Conservation (phyloP, 495 filamentous ascomycete genomes). For the Haplographium delicatum region DNA sequence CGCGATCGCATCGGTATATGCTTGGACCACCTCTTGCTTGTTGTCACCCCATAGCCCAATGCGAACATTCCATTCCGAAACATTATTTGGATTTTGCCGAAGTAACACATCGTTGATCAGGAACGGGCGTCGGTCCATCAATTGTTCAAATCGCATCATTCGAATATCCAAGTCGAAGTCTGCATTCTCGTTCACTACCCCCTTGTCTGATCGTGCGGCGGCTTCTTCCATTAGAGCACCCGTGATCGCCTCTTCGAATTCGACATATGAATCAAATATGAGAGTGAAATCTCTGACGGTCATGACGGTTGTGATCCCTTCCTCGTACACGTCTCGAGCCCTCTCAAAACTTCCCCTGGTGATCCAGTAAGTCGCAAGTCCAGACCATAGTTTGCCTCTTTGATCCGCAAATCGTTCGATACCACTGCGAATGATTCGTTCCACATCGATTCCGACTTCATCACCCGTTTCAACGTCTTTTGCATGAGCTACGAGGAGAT, state of each 20-base stretch:
- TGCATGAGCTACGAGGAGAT: conserved; percentile 87
- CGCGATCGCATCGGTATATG: conserved; percentile 90
- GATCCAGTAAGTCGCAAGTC: conserved; percentile 95
- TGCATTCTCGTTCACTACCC: conserved; percentile 72
- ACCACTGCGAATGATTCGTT: conserved; percentile 88
- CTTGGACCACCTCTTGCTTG: conserved; percentile 83
- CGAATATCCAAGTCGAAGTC: conserved; percentile 96
- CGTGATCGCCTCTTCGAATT: conserved; percentile 97
- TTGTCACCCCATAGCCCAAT: conserved; percentile 95
- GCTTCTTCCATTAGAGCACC: conserved; percentile 85
- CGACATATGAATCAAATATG: conserved; percentile 92
- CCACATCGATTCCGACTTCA: conserved; percentile 80
- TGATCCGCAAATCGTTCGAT: conserved; percentile 93
- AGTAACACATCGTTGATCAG: conserved; percentile 94
- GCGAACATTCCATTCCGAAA: conserved; percentile 94
- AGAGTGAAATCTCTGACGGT: conserved; percentile 98
- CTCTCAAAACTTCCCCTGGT: conserved; percentile 84
- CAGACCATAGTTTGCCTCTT: conserved; percentile 93
- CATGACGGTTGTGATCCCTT: conserved; percentile 97
- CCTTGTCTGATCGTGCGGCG: conserved; percentile 74
- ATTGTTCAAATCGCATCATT: conserved; percentile 95
- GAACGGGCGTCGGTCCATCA: conserved; percentile 97
- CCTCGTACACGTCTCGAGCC: conserved; percentile 90
- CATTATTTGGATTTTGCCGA: conserved; percentile 94
- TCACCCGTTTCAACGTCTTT: conserved; percentile 77